phyloP scores from a whole-genome alignment of 495 filamentous ascomycete genomes.

The Neurospora sp. region DNA sequence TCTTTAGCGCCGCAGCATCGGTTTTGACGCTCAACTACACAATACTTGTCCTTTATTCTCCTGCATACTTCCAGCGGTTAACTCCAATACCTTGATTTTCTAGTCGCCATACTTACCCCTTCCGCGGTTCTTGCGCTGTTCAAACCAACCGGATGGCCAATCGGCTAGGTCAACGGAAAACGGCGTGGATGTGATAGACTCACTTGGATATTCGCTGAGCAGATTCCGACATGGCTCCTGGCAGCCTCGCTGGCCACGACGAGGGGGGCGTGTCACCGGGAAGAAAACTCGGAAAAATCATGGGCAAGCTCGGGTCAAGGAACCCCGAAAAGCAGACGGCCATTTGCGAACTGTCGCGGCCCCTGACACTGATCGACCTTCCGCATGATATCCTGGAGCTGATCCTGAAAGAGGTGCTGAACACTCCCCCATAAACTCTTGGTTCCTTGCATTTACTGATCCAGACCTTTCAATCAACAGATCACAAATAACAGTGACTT shows the following conservation, averaged over 20 bases:
- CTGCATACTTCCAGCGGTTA: neutral
- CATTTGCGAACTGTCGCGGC: conserved; percentile 23
- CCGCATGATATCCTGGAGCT: conserved; percentile 80
- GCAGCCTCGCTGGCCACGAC: neutral
- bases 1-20: neutral
- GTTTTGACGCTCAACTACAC: neutral
- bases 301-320: neutral
- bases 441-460: neutral
- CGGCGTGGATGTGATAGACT: neutral
- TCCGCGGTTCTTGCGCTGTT: neutral
- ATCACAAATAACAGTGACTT: conserved; percentile 83
- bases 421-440: conserved; percentile 8
- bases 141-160: neutral
- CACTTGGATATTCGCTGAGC: neutral
- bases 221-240: neutral
- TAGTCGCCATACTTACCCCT: neutral
- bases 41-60: neutral
- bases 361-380: conserved; percentile 58
- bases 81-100: neutral
- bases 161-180: neutral
- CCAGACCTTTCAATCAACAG: conserved; percentile 29
- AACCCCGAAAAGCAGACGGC: conserved; percentile 11
- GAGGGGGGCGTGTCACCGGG: neutral
- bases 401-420: conserved; percentile 74
- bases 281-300: neutral